phyloP scores from a whole-genome alignment of 108 stramenopile species.

The Nitzschia palea region DNA sequence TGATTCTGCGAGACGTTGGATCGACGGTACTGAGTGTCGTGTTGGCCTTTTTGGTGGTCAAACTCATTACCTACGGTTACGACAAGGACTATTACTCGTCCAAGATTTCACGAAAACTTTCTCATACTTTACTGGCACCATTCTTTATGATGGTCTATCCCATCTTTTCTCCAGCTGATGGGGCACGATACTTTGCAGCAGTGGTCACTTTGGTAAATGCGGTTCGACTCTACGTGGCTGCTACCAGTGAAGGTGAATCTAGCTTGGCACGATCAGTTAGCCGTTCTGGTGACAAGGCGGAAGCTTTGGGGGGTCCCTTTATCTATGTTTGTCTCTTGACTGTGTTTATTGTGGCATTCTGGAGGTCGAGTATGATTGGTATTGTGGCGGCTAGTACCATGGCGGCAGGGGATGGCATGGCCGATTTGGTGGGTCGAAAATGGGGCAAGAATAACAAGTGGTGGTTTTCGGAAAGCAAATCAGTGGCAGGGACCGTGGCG shows the following conservation, averaged over 20 bases:
- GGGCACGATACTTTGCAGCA: conserved; percentile 65
- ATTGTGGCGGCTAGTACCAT: conserved; percentile 66
- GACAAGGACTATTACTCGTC: conserved; percentile 40
- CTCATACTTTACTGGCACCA: conserved; percentile 75
- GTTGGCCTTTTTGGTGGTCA: conserved; percentile 54
- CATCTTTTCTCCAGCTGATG: conserved; percentile 63
- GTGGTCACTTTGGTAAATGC: conserved; percentile 58
- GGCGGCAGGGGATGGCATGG: conserved; percentile 84
- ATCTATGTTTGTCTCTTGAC: conserved; percentile 66
- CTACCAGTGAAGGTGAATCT: conserved; percentile 42
- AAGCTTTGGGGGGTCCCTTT: conserved; percentile 82
- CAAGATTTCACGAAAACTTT: conserved; percentile 69
- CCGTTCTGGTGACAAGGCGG: conserved; percentile 63
- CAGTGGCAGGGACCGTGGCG: conserved; percentile 68
- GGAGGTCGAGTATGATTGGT: conserved; percentile 53
- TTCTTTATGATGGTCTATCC: conserved; percentile 74
- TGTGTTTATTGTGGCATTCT: conserved; percentile 59
- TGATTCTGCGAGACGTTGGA: conserved; percentile 51
- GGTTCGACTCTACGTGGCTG: conserved; percentile 58
- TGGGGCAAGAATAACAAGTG: conserved; percentile 66
- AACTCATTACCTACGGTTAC: conserved; percentile 44
- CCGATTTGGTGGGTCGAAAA: conserved; percentile 75
- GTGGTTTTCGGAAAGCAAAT: conserved; percentile 50
- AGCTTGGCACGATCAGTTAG: conserved; percentile 68
- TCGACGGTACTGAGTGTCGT: conserved; percentile 46